Evolutionary conservation across 1,284 basidiomycete species (phyloP), one percentile per base, ranked within the genome.

Genomic region (Uromyces viciae-fabae): DNA sequence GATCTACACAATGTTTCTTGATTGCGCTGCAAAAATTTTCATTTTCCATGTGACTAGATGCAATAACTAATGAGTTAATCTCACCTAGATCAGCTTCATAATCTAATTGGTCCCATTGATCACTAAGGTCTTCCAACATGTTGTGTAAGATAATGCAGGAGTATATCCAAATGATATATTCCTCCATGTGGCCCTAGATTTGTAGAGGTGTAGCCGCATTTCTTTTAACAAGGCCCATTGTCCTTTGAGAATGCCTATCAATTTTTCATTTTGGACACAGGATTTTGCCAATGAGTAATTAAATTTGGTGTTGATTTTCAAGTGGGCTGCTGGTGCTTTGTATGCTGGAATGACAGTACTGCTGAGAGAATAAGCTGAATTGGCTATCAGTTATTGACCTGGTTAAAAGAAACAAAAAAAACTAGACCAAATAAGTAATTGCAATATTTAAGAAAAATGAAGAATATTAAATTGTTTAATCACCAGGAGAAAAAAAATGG

Each of bases 181-280:
- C 19, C n/a, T 5, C 9, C 49, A 52, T 52, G n/a, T 72, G 15
- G n/a, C n/a, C 38, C 7, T 42, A 3, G 15, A 42, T 25, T 49
- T 52, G 8, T 71, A n/a, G 46, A 71, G 11, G 15, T 31, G 28
- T 22, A 71, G 42, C 8, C 42, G 14, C 2, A 64, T 8, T 15
- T 64, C 36, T 19, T 64, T 33, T 3, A 38, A 38, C 7, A 38
- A 64, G 19, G 72, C 52, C 54, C 52, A 60, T 19, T n/a, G 31
- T n/a, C 56, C 56, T 62, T 75, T 75, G 19, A 75, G 31, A 31
- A 75, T 62, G 7, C 73, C 73, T 28, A 75, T 75, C 9, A 38
- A 42, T 40, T 75, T 52, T 62, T 75, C 56, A 31, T 75, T 75
- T 9, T 56, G 56, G 25, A 75, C 73, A 17, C 38, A 56, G 14